Evolutionary conservation across 768 basidiomycete genomes (phyloP), one percentile per base, ranked within the genome.

Genomic region (Paxillus ammoniavirescens): DNA sequence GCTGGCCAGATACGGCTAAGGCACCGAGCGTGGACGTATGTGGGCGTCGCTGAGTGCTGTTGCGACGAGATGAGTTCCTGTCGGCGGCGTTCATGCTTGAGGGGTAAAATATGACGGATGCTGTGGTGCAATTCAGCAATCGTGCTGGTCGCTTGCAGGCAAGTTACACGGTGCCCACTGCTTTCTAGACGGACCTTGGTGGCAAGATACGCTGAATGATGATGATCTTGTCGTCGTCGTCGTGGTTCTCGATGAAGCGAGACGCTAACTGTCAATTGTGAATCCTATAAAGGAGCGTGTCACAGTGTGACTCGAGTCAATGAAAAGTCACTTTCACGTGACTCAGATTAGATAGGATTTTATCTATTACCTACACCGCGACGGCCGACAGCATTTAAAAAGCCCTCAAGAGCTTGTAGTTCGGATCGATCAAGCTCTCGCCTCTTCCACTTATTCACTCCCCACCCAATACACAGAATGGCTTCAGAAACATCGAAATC

Each of bases 401-500:
- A 45, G 15, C 13, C 13, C 13, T 45, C 14, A 28, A 12, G 10
- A 35, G 31, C 15, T 45, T 9, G 43, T 45, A 14, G 14, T 45
- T 45, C 43, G 43, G 43, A 45, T 45, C 43, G 43, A 45, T 45
- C 26, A 28, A 13, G 13, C 6, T 13, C 26, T 28, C 43, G 12
- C 9, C 9, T 21, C 43, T 44, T 26, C 21, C 14, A 12, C 42
- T 45, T 15, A 23, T 1, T 14, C 17, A 23, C 5, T 14, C 17
- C 42, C 42, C 10, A 10, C 9, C 42, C 18, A 43, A 21, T 45
- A n/a, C 43, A n/a, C 28, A 30, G 13, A 35, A 18, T 9, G 61
- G 52, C 47, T 69, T 68, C 43, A 28, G 43, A 45, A 45, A 30
- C 60, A 33, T 17, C 75, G 43, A 80, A 80, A 66, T 59, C 72